Conservation (phyloP, 352 stramenopile species). For the Globisporangium spinosum region DNA sequence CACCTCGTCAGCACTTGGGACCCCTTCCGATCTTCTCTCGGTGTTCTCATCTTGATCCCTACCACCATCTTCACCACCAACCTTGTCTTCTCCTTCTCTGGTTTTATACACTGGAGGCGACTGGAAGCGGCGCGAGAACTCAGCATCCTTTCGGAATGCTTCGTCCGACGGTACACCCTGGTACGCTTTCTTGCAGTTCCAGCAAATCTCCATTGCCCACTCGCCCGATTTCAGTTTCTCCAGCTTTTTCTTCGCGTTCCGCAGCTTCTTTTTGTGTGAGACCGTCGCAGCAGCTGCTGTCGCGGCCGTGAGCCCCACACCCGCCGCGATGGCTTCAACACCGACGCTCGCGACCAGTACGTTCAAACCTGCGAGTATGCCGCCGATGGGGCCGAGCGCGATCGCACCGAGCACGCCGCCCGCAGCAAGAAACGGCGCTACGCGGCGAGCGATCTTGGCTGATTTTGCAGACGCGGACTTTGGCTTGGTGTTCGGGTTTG, state of each 20-base stretch:
- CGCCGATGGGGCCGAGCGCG: constrained; percentile 42
- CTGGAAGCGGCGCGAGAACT: constrained; percentile 54
- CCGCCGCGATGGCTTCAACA: constrained; percentile 49
- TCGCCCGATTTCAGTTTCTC: constrained; percentile 45
- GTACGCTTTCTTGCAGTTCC: constrained; percentile 55
- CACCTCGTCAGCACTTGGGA: constrained; percentile 36
- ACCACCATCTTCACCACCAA: neutral
- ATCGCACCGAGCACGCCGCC: constrained; percentile 55
- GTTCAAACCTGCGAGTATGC: constrained; percentile 55
- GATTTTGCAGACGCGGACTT: constrained; percentile 4
- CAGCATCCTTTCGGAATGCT: constrained; percentile 48
- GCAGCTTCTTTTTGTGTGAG: constrained; percentile 47
- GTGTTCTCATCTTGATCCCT: neutral
- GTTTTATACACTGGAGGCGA: neutral
- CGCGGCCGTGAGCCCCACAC: constrained; percentile 54
- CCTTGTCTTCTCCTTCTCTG: neutral
- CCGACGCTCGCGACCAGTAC: constrained; percentile 51
- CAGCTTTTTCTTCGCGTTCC: constrained; percentile 29
- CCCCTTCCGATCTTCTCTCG: neutral
- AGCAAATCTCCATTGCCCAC: constrained; percentile 73
- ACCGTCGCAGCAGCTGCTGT: constrained; percentile 52
- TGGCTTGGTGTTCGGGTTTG: neutral
- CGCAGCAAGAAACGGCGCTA: constrained; percentile 51
- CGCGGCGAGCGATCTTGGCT: constrained; percentile 20
- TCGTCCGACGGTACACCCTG: constrained; percentile 40